A percentile compares a stretch with the other conserved stretches of the same genome.
Evolutionary conservation across 768 basidiomycete genomes (phyloP).

Genomic region (Pulveroboletus sp.): DNA sequence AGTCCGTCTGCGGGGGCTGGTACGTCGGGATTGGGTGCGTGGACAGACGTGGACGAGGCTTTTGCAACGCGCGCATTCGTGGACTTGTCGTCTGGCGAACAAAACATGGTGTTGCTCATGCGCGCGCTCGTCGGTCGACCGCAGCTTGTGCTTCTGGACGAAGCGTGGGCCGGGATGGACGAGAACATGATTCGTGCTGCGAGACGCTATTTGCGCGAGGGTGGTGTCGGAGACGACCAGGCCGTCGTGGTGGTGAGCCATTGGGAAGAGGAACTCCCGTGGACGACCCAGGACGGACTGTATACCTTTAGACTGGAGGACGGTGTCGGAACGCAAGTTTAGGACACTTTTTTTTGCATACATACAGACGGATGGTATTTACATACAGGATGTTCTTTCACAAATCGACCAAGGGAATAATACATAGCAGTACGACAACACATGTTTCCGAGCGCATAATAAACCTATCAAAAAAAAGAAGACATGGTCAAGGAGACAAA

Average conservation of each 20-base stretch:
- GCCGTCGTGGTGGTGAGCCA: conserved; percentile 86
- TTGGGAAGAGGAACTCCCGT: conserved; percentile 91
- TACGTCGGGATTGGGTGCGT: not conserved
- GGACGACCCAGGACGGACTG: conserved; percentile 58
- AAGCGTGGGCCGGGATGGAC: conserved; percentile 94
- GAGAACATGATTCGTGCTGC: conserved; percentile 68
- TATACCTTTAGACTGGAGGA: conserved; percentile 35
- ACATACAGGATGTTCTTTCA: not conserved
- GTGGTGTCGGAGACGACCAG: conserved; percentile 54
- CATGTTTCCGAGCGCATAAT: not conserved
- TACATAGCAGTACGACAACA: not conserved
- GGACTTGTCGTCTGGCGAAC: conserved; percentile 68
- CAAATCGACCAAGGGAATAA: not conserved
- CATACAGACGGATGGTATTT: not conserved
- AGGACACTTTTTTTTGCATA: not conserved
- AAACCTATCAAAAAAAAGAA: conserved; percentile 2
- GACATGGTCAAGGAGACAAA: not conserved
- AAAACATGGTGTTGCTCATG: conserved; percentile 79
- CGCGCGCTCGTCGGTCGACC: conserved; percentile 78
- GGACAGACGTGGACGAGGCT: conserved; percentile 24
- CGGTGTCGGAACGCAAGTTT: conserved; percentile 27
- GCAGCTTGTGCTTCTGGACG: conserved; percentile 80
- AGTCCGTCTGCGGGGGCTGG: too few species aligned
- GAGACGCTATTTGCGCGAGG: conserved; percentile 55
- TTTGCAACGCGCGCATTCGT: conserved; percentile 59